Percentiles rank a stretch among this genome's conserved stretches.
Conservation (phyloP, 768 basidiomycete species). For the Mycena haematopus region DNA sequence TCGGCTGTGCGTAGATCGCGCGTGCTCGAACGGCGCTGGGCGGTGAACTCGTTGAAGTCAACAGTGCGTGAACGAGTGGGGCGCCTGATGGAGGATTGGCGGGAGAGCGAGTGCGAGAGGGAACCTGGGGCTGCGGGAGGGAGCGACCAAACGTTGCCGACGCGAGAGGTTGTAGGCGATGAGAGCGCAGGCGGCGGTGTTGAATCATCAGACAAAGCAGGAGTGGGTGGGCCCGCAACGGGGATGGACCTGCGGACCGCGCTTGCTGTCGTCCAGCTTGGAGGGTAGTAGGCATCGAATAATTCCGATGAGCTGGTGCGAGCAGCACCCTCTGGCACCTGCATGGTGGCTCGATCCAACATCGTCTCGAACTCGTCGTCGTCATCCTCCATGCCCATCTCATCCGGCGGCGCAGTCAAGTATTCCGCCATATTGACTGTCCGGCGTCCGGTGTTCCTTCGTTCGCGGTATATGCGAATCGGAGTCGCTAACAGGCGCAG, state of each 20-base stretch:
- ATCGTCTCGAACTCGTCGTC: conserved; percentile 65
- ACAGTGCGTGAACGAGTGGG: conserved; percentile 57
- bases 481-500: conserved; percentile 63
- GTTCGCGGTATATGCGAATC: conserved; percentile 58
- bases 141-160: conserved; percentile 24
- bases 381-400: conserved; percentile 69
- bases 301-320: conserved; percentile 61
- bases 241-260: conserved; percentile 19
- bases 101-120: conserved; percentile 38
- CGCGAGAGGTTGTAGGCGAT: conserved; percentile 33
- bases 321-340: conserved; percentile 55
- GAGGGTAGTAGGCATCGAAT: conserved; percentile 63
- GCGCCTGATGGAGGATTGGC: conserved; percentile 69
- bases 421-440: conserved; percentile 57
- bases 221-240: conserved; percentile 35
- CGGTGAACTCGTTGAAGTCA: conserved; percentile 78
- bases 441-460: conserved; percentile 46
- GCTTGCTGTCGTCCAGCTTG: conserved; percentile 16
- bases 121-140: conserved; percentile 33
- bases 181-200: conserved; percentile 30
- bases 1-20: conserved; percentile 39
- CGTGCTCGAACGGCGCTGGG: conserved; percentile 62
- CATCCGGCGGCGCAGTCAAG: conserved; percentile 56
- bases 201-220: conserved; percentile 34
- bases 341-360: conserved; percentile 44